Percentiles rank a stretch among this genome's conserved stretches.
These are phyloP conservation scores for Plasmodium coatneyi DNA, from an alignment of 169 alveolate species.

Conservation along the genomic window DNA sequence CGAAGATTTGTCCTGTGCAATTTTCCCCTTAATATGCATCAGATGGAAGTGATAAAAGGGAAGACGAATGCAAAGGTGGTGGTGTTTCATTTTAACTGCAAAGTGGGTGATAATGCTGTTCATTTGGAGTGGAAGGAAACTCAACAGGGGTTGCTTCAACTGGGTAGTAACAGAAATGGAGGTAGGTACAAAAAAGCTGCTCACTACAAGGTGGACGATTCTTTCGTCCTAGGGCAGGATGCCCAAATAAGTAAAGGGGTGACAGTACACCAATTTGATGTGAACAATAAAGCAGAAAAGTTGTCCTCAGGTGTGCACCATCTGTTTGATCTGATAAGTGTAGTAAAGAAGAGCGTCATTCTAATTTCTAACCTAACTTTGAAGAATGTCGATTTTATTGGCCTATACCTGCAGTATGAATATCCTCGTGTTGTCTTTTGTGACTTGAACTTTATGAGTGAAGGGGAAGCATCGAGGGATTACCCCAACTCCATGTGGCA, in stretches of 20 bases:
- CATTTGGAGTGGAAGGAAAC: conserved; percentile 10
- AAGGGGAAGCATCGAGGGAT: background rate
- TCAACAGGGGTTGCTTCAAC: background rate
- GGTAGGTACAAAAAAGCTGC: background rate
- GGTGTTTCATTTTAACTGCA: conserved; percentile 20
- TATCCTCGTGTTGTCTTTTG: conserved; percentile 31
- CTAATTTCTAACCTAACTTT: conserved; percentile 34
- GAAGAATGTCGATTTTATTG: conserved; percentile 30
- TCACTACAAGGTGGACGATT: background rate
- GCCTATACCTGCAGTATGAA: conserved; percentile 53
- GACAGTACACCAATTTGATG: conserved; percentile 8
- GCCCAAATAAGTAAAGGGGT: background rate
- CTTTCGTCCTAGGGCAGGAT: background rate
- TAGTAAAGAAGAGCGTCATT: conserved; percentile 27
- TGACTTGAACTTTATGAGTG: conserved; percentile 7
- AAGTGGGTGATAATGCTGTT: background rate
- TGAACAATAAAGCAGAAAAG: background rate
- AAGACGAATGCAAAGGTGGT: conserved; percentile 1
- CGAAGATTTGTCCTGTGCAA: conserved; percentile 47
- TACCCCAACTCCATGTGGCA: background rate
- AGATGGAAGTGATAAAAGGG: conserved; percentile 1
- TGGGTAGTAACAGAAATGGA: background rate
- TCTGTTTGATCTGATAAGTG: conserved; percentile 7
- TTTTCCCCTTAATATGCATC: conserved; percentile 4
- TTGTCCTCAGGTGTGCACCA: background rate